Evolutionary conservation across 2,329 filamentous ascomycete genomes (phyloP), one percentile per base, ranked within the genome.

Genomic region (Claviceps quebecensis): DNA sequence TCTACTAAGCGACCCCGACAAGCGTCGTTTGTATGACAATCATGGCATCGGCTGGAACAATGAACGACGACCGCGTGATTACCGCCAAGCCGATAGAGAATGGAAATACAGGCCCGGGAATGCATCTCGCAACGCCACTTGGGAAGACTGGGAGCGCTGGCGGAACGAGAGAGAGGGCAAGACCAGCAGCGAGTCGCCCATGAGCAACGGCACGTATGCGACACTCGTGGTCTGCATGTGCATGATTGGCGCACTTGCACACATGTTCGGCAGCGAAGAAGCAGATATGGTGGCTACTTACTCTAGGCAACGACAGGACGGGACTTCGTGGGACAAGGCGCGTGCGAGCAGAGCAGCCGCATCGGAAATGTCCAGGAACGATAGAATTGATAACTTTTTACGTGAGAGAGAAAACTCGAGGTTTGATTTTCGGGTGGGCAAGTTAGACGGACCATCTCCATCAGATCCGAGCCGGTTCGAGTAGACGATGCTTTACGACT

Each of bases 111-210:
- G 64, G 37, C 69, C 72, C 0, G 72, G 71, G 23, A 76, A 67
- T 51, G 65, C 77, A 13, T 75, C 74, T 48, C 68, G 69, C 58
- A 97, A 97, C 65, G 93, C 88, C 1, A 97, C 93, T 0, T 98
- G 93, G 93, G 93, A 98, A 65, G 93, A 98, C 65, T 96, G 90
- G 90, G 87, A 95, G 69, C 76, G 75, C 45, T 95, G 85, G 83
- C 77, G 86, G 59, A 72, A 80, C 37, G 65, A 73, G 65, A 63
- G 72, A 61, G 65, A 73, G 47, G 70, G 73, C 58, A 61, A 60
- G 61, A 65, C 65, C 56, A 70, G 67, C 56, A 70, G 67, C 56
- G 68, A 74, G 56, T 76, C 77, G 49, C 86, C 81, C 66, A 81
- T 91, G 68, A 86, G 84, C 53, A 95, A 95, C 61, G 80, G 81